These are phyloP conservation scores for Mycena chlorophos DNA, from an alignment of 768 basidiomycete genomes.

Conservation along the genomic window DNA sequence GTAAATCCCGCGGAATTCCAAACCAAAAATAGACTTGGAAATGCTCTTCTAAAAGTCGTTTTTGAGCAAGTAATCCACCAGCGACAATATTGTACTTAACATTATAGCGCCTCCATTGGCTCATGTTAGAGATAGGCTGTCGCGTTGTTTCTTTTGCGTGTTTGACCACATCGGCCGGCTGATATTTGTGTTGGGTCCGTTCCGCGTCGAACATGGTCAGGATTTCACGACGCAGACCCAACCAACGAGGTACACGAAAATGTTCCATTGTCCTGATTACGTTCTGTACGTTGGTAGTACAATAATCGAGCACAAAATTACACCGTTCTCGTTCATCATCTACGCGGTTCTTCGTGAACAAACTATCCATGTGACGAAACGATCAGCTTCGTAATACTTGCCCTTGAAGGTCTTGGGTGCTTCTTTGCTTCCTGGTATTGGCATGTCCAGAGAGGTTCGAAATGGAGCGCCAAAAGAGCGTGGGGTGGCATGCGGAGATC, in stretches of 20 bases:
- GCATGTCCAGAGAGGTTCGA: conserved; percentile 6
- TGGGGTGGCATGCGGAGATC: no score
- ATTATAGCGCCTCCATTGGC: conserved; percentile 13
- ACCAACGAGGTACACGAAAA: background rate
- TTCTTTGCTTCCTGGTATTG: background rate
- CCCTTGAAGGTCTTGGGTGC: conserved; percentile 15
- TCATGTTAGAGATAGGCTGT: background rate
- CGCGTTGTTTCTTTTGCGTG: conserved; percentile 2
- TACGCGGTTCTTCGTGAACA: background rate
- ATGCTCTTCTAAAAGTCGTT: background rate
- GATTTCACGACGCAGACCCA: conserved; percentile 1
- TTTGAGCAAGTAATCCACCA: conserved; percentile 1
- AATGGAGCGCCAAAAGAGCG: background rate
- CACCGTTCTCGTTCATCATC: conserved; percentile 4
- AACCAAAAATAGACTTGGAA: conserved; percentile 12
- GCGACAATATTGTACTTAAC: conserved; percentile 11
- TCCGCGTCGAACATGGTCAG: conserved; percentile 12
- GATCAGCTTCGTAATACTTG: background rate
- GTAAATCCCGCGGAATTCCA: conserved; percentile 6
- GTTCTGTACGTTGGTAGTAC: conserved; percentile 1
- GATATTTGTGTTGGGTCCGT: background rate
- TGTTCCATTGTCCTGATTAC: conserved; percentile 3
- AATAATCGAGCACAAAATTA: conserved; percentile 13
- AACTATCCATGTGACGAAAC: conserved; percentile 8
- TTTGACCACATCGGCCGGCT: background rate